These are phyloP conservation scores for Fusarium sp. DNA, from an alignment of 2,329 filamentous ascomycete species.

Conservation along the genomic window DNA sequence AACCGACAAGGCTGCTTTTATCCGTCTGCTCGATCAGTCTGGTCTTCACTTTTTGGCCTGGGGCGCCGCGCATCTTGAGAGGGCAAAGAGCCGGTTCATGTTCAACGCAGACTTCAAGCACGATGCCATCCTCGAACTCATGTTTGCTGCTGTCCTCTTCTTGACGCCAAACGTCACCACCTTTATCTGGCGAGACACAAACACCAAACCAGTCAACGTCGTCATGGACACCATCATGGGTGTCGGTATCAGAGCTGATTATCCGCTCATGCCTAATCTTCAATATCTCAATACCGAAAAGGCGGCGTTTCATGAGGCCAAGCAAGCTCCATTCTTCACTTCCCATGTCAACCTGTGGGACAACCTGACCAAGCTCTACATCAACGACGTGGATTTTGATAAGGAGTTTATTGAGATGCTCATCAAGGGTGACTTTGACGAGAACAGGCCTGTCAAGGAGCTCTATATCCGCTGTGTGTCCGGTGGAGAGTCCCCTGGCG, in stretches of 20 bases:
- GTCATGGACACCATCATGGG: conserved; percentile 9
- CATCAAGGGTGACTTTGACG: conserved; percentile 9
- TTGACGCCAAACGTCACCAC: conserved; percentile 20
- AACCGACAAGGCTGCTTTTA: conserved; percentile 15
- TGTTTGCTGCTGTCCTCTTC: conserved; percentile 26
- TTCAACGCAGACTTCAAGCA: conserved; percentile 30
- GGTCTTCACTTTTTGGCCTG: conserved; percentile 20
- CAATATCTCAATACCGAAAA: conserved; percentile 17
- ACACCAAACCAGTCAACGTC: conserved; percentile 18
- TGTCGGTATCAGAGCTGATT: not conserved
- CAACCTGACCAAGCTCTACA: conserved; percentile 8
- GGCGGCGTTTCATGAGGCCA: not conserved
- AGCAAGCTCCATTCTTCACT: conserved; percentile 26
- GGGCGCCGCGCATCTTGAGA: conserved; percentile 20
- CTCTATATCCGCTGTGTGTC: conserved; percentile 10
- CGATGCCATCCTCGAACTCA: conserved; percentile 25
- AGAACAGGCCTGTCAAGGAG: conserved; percentile 16
- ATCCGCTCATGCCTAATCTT: conserved; percentile 22
- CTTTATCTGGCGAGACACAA: conserved; percentile 22
- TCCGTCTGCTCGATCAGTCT: conserved; percentile 4
- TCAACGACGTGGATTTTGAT: conserved; percentile 24
- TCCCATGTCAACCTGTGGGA: conserved; percentile 24
- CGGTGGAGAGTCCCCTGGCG: conserved; percentile 6
- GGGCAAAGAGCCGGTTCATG: conserved; percentile 18
- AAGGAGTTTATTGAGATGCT: conserved; percentile 23